Conservation (phyloP, 176 grass and related monocot genomes). For the Zoysia japonica region DNA sequence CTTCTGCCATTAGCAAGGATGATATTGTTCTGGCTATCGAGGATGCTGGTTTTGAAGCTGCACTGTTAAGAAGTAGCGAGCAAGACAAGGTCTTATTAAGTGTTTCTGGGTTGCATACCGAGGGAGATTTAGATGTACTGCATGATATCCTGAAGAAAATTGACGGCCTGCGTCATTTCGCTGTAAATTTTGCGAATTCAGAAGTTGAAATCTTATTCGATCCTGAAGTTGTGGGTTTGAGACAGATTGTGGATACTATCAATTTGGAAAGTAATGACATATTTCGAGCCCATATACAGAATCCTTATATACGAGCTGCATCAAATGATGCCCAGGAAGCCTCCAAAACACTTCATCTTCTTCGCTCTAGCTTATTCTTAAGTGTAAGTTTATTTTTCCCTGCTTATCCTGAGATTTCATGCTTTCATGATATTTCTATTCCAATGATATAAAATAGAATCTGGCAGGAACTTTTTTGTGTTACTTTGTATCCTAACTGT, state of each 20-base stretch:
- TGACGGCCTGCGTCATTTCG: constrained; percentile 64
- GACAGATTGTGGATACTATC: constrained; percentile 74
- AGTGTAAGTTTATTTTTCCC: constrained; percentile 70
- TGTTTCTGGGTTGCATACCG: constrained; percentile 51
- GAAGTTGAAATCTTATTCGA: constrained; percentile 85
- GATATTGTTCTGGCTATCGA: constrained; percentile 83
- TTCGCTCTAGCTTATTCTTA: constrained; percentile 73
- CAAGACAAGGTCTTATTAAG: constrained; percentile 72
- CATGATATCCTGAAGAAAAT: constrained; percentile 59
- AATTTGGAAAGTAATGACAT: constrained; percentile 64
- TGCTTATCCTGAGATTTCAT: constrained; percentile 30
- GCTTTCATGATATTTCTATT: not conserved
- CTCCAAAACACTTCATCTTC: constrained; percentile 75
- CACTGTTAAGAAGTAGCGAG: constrained; percentile 74
- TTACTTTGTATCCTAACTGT: constrained; percentile 36
- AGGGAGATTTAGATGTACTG: constrained; percentile 58
- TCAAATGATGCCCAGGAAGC: constrained; percentile 80
- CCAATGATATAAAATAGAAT: not conserved
- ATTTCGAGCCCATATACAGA: constrained; percentile 63
- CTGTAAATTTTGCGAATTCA: constrained; percentile 55
- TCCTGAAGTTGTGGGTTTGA: constrained; percentile 76
- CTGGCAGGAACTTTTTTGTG: constrained; percentile 35
- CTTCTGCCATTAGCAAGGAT: constrained; percentile 66
- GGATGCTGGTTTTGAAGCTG: constrained; percentile 92
- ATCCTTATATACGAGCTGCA: constrained; percentile 64